These are phyloP conservation scores for Theileria equi DNA, from an alignment of 169 alveolate species.

Conservation along the genomic window DNA sequence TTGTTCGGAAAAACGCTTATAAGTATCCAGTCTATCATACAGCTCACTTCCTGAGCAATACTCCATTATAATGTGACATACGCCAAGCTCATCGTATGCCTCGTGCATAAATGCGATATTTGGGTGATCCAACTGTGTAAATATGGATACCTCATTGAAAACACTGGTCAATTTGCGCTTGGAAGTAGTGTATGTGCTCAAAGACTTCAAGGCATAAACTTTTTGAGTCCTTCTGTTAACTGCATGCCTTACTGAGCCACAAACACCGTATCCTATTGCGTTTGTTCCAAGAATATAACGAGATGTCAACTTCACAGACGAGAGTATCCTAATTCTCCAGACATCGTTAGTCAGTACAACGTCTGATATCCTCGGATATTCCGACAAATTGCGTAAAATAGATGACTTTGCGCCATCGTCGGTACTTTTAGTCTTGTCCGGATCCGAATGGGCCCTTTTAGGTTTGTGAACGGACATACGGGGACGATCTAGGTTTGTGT, in stretches of 20 bases:
- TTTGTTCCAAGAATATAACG: constrained; percentile 25
- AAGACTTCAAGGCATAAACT: constrained; percentile 44
- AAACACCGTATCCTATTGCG: constrained; percentile 61
- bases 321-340: constrained; percentile 40
- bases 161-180: constrained; percentile 36
- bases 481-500: constrained; percentile 14
- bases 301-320: neutral
- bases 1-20: constrained; percentile 83
- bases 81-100: constrained; percentile 41
- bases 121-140: constrained; percentile 62
- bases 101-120: constrained; percentile 60
- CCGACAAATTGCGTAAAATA: neutral
- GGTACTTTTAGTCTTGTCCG: neutral
- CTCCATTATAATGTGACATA: constrained; percentile 84
- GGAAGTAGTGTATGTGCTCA: constrained; percentile 16
- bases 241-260: constrained; percentile 59
- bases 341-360: constrained; percentile 39
- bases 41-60: constrained; percentile 86
- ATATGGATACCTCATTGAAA: constrained; percentile 47
- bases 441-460: neutral
- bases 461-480: neutral
- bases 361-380: constrained; percentile 36
- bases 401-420: neutral
- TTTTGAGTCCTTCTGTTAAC: constrained; percentile 45
- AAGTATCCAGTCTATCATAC: constrained; percentile 82